Conservation (phyloP, 2,329 filamentous ascomycete species). For the Thermothelomyces thermophilus region DNA sequence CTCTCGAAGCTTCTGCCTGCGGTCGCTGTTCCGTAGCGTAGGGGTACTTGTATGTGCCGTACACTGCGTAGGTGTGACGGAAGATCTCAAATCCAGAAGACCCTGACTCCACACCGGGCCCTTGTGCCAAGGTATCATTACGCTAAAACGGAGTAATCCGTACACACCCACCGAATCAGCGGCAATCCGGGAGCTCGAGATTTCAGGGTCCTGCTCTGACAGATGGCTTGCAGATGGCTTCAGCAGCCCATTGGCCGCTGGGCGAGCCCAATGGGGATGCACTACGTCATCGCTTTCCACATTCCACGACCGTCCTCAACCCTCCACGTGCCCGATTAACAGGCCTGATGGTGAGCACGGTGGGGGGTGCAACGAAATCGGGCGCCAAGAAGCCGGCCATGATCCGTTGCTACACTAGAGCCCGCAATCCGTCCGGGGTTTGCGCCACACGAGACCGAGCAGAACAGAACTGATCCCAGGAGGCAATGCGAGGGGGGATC, state of each 20-base stretch:
- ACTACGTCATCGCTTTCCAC: conserved; percentile 21
- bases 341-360: neutral
- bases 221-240: conserved; percentile 22
- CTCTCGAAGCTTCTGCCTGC: neutral
- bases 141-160: conserved; percentile 21
- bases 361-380: neutral
- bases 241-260: conserved; percentile 16
- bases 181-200: conserved; percentile 19
- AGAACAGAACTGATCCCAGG: neutral
- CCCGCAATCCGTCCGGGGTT: neutral
- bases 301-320: neutral
- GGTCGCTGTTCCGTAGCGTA: neutral
- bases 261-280: neutral
- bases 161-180: conserved; percentile 22
- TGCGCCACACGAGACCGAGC: neutral
- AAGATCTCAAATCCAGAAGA: conserved; percentile 6
- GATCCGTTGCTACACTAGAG: neutral
- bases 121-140: conserved; percentile 10
- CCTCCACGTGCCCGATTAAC: conserved; percentile 7
- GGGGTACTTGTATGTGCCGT: neutral
- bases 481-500: no score
- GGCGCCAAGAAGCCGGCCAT: neutral
- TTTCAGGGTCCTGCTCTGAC: conserved; percentile 25
- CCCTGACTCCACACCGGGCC: conserved; percentile 6
- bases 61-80: conserved; percentile 1